A percentile compares a stretch with the other conserved stretches of the same genome.
phyloP scores from a whole-genome alignment of 179 eudicot species.

The Drosera spatulata region DNA sequence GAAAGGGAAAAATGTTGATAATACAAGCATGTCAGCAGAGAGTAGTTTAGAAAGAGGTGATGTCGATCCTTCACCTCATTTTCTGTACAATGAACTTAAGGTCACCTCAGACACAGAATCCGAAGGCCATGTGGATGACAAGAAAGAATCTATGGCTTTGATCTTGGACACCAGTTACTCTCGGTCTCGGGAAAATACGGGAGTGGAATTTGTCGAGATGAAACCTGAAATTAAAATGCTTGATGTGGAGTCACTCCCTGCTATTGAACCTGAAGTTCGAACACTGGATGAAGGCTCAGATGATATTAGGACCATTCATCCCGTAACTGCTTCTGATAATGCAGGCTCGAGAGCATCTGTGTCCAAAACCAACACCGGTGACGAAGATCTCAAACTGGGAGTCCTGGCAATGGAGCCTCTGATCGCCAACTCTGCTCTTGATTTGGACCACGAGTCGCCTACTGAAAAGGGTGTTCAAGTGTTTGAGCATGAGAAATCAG shows the following conservation, averaged over 20 bases:
- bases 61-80: conserved; percentile 31
- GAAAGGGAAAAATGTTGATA: conserved; percentile 17
- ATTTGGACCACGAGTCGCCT: conserved; percentile 9
- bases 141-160: conserved; percentile 18
- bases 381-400: too few species aligned
- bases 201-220: conserved; percentile 10
- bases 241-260: conserved; percentile 15
- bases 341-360: too few species aligned
- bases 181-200: conserved; percentile 2
- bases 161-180: conserved; percentile 8
- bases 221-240: conserved; percentile 21
- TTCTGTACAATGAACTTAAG: background rate
- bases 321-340: too few species aligned
- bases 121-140: conserved; percentile 20
- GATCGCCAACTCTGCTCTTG: conserved; percentile 10
- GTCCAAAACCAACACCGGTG: too few species aligned
- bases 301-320: too few species aligned
- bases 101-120: too few species aligned
- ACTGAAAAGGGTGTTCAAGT: conserved; percentile 6
- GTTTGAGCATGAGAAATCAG: conserved; percentile 8
- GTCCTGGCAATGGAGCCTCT: too few species aligned
- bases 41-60: conserved; percentile 1
- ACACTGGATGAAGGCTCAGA: too few species aligned
- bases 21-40: conserved; percentile 10
- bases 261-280: conserved; percentile 4